Percentiles rank a stretch among this genome's conserved stretches.
Evolutionary conservation across 805 yeast species (phyloP).

Genomic region (Saccharomycopsis synnaedendra): DNA sequence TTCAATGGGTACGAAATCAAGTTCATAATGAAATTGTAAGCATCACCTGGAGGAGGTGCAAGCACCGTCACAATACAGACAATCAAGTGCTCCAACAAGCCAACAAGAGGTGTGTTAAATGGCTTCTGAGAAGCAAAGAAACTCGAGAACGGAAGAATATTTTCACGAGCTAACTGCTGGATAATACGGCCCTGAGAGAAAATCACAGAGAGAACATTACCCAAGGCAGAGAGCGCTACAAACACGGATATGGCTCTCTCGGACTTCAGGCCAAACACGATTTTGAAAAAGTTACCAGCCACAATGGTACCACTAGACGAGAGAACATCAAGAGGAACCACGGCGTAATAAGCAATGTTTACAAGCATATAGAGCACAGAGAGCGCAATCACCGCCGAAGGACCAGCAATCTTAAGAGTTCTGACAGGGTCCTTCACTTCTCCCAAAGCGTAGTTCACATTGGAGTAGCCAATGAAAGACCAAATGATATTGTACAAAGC

Average conservation of each 20-base stretch:
- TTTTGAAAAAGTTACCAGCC: constrained; percentile 66
- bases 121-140: constrained; percentile 66
- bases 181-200: constrained; percentile 75
- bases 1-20: constrained; percentile 75
- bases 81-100: constrained; percentile 65
- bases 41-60: constrained; percentile 84
- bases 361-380: constrained; percentile 63
- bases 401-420: constrained; percentile 64
- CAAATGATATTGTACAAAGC: constrained; percentile 76
- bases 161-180: constrained; percentile 76
- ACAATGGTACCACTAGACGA: constrained; percentile 53
- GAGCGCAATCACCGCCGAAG: constrained; percentile 50
- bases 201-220: constrained; percentile 71
- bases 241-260: constrained; percentile 67
- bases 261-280: constrained; percentile 59
- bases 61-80: constrained; percentile 63
- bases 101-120: constrained; percentile 61
- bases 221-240: constrained; percentile 73
- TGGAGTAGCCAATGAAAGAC: constrained; percentile 77
- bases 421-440: constrained; percentile 66
- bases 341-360: constrained; percentile 73
- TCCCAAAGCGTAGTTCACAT: constrained; percentile 73
- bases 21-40: constrained; percentile 71
- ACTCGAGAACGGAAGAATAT: constrained; percentile 61
- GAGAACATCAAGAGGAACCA: constrained; percentile 57